Evolutionary conservation across 2,329 filamentous ascomycete species (phyloP).

Genomic region (Aspergillus eucalypticola): DNA sequence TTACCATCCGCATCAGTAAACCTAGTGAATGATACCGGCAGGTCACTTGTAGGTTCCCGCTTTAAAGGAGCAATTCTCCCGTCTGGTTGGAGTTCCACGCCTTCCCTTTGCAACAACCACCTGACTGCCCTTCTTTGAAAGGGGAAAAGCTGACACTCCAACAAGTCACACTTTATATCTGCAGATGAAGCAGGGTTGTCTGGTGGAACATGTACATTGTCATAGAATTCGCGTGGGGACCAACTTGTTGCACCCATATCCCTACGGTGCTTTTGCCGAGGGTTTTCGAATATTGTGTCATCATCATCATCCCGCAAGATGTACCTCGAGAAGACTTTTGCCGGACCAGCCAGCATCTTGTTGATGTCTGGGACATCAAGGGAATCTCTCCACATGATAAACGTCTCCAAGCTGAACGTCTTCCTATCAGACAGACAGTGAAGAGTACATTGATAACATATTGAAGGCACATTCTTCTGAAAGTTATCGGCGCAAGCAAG

Average conservation of each 20-base stretch:
- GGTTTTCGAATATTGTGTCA: neutral
- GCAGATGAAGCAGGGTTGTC: slow-evolving; percentile 34
- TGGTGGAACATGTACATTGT: slow-evolving; percentile 49
- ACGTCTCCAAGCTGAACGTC: slow-evolving; percentile 31
- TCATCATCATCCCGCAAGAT: slow-evolving; percentile 25
- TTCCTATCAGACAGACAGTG: slow-evolving; percentile 17
- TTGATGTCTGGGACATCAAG: slow-evolving; percentile 26
- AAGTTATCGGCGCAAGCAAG: slow-evolving; percentile 31
- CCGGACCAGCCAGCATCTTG: slow-evolving; percentile 18
- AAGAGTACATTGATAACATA: slow-evolving; percentile 37
- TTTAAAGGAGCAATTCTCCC: slow-evolving; percentile 30
- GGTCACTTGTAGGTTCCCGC: slow-evolving; percentile 6
- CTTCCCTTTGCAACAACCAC: slow-evolving; percentile 50
- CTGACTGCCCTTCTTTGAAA: slow-evolving; percentile 50
- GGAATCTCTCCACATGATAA: slow-evolving; percentile 40
- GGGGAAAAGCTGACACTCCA: slow-evolving; percentile 47
- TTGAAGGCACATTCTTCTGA: slow-evolving; percentile 22
- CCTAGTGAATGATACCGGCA: slow-evolving; percentile 43
- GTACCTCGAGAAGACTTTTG: slow-evolving; percentile 32
- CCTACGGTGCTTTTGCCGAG: neutral
- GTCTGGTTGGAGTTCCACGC: slow-evolving; percentile 35
- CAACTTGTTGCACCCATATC: slow-evolving; percentile 19
- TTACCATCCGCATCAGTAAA: slow-evolving; percentile 41
- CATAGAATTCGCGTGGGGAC: slow-evolving; percentile 48
- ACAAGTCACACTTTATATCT: slow-evolving; percentile 35